Evolutionary conservation across 108 stramenopile species (phyloP).

Genomic region (Craspedostauros australis): DNA sequence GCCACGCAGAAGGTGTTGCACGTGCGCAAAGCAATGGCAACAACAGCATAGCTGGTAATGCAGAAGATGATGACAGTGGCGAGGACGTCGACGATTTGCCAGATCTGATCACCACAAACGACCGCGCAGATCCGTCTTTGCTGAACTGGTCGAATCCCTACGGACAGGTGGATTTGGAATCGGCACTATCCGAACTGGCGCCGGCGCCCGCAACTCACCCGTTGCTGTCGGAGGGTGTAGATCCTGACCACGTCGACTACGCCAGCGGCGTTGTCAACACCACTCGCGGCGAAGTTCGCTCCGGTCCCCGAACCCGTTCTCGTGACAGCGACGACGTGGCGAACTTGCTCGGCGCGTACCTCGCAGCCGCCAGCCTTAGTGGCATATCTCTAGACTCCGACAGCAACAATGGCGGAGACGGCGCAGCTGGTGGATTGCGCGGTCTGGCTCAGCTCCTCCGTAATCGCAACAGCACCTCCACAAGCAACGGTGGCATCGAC

Average conservation of each 20-base stretch:
- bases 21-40: no score
- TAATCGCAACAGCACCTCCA: no score
- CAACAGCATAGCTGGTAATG: no score
- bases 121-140: not conserved
- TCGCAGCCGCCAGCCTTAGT: conserved; percentile 45
- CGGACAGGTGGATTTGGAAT: no score
- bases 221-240: conserved; percentile 14
- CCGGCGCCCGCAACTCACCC: not conserved
- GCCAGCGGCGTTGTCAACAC: conserved; percentile 75
- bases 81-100: no score
- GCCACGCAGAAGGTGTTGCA: no score
- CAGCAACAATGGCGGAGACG: conserved; percentile 16
- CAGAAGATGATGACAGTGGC: no score
- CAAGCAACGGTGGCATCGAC: conserved; percentile 76
- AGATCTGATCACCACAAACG: no score
- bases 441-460: no score
- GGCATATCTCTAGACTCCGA: not conserved
- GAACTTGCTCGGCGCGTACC: conserved; percentile 43
- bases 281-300: conserved; percentile 49
- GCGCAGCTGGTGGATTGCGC: conserved; percentile 12
- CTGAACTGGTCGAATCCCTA: no score
- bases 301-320: conserved; percentile 27
- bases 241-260: conserved; percentile 77
- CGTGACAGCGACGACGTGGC: conserved; percentile 26
- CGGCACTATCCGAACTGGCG: no score